phyloP scores from a whole-genome alignment of 176 grass and related monocot species.

The Dendrocalamus sinicus region DNA sequence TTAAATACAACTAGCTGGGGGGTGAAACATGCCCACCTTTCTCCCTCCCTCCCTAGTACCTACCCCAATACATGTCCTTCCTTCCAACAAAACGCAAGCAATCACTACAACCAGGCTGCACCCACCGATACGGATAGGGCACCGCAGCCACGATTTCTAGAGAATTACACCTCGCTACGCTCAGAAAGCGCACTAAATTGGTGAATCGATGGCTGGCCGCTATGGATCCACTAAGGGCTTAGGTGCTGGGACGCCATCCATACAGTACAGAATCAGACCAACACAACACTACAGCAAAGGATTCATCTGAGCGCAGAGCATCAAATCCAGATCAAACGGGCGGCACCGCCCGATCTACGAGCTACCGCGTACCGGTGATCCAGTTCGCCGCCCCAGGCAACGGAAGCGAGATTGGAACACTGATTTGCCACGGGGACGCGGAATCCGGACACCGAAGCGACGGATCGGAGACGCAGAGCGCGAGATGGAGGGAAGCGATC shows the following conservation, averaged over 20 bases:
- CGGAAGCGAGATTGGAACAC: neutral
- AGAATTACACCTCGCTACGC: neutral
- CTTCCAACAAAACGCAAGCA: neutral
- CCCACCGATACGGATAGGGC: neutral
- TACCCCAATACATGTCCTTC: neutral
- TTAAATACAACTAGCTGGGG: neutral
- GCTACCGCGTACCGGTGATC: constrained; percentile 17
- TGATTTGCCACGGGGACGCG: neutral
- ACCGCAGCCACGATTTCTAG: neutral
- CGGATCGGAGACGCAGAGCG: constrained; percentile 13
- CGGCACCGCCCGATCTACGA: constrained; percentile 31
- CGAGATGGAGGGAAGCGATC: neutral
- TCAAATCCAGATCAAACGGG: constrained; percentile 33
- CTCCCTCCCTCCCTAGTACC: neutral
- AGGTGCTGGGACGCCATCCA: neutral
- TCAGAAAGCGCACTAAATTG: constrained; percentile 8
- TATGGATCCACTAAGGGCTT: constrained; percentile 11
- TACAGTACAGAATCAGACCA: neutral
- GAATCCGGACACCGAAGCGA: constrained; percentile 19
- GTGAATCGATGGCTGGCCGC: neutral
- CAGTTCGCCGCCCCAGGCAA: constrained; percentile 1
- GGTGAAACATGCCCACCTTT: neutral
- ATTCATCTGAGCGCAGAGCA: neutral
- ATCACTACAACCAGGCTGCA: neutral
- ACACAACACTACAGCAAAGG: neutral